phyloP scores from a whole-genome alignment of 192 early-diverging fungal species.

The Rhizophagus clarus region DNA sequence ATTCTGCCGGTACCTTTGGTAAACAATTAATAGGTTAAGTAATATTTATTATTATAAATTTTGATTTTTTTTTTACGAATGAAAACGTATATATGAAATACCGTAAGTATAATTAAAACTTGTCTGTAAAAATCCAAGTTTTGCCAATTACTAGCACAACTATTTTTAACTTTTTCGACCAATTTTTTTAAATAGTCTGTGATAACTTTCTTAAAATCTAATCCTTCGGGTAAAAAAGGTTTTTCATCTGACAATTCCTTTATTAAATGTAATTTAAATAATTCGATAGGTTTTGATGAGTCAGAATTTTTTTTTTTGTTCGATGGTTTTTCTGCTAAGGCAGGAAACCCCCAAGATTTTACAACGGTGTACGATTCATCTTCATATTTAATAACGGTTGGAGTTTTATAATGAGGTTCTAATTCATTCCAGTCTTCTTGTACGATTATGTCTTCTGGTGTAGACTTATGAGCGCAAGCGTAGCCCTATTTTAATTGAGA shows the following conservation, averaged over 20 bases:
- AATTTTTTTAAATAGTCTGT: too few relatives aligned
- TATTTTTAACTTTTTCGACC: too few relatives aligned
- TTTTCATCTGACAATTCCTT: not conserved
- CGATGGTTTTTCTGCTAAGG: not conserved
- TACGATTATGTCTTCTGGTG: not conserved
- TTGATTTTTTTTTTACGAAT: too few relatives aligned
- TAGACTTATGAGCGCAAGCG: not conserved
- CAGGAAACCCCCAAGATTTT: not conserved
- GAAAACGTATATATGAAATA: too few relatives aligned
- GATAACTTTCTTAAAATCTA: not conserved
- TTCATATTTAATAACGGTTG: not conserved
- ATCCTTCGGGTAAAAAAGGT: too few relatives aligned
- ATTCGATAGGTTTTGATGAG: not conserved
- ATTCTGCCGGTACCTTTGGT: not conserved
- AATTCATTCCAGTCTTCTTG: not conserved
- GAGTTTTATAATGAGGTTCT: not conserved
- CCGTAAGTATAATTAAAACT: too few relatives aligned
- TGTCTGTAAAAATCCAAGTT: too few relatives aligned
- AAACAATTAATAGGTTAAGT: too few relatives aligned
- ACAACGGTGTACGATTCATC: not conserved
- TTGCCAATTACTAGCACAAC: too few relatives aligned
- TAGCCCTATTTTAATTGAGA: not conserved
- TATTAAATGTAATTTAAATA: conserved; percentile 9
- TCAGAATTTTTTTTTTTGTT: not conserved
- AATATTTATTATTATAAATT: too few relatives aligned